These are phyloP conservation scores for Tetraselmis striata DNA, from an alignment of 139 green algal genomes.

Conservation along the genomic window DNA sequence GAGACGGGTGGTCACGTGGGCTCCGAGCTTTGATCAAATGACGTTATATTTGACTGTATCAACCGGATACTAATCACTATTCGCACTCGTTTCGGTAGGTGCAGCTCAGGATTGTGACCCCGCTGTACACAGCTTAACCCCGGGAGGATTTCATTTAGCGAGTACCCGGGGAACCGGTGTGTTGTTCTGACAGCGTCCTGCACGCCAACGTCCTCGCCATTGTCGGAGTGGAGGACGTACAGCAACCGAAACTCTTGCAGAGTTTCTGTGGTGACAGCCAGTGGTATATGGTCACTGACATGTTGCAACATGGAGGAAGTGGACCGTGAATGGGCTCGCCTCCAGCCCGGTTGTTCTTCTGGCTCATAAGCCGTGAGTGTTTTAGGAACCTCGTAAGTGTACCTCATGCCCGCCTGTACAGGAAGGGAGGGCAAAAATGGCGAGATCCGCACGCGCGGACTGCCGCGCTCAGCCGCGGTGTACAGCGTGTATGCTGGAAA, in stretches of 20 bases:
- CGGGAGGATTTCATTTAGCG: too few species aligned
- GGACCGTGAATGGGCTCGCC: neutral
- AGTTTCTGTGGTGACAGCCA: neutral
- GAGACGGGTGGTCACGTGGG: too few species aligned
- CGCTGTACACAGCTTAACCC: too few species aligned
- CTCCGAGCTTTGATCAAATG: too few species aligned
- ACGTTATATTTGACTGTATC: too few species aligned
- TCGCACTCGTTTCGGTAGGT: too few species aligned
- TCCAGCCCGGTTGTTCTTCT: neutral
- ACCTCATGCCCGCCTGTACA: neutral
- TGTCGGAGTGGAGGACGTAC: neutral
- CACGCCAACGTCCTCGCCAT: neutral
- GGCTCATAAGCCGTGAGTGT: neutral
- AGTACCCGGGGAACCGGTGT: too few species aligned
- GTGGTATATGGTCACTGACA: neutral
- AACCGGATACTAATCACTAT: too few species aligned
- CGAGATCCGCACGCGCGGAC: too few species aligned
- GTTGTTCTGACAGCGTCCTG: neutral
- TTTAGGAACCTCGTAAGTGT: neutral
- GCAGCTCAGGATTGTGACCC: too few species aligned
- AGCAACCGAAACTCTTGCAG: neutral
- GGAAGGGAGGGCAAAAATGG: neutral
- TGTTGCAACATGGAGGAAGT: neutral
- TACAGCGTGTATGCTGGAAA: too few species aligned
- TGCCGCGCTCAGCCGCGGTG: too few species aligned